Evolutionary conservation across 306 rosid genomes (phyloP).

Genomic region (Geum urbanum): DNA sequence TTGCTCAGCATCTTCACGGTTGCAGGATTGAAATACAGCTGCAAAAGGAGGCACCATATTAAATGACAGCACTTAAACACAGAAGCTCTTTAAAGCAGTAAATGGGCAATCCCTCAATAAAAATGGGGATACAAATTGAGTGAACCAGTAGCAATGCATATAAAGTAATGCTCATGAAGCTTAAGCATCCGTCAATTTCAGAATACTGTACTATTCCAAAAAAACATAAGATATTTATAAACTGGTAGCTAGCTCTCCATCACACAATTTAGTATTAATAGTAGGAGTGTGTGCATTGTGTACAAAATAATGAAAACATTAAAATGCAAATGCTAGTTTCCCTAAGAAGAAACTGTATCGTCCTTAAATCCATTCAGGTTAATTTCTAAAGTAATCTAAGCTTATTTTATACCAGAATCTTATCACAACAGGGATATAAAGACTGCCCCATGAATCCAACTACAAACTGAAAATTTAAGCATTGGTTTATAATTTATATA

Average conservation of each 20-base stretch:
- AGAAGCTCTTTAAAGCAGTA: slow-evolving; percentile 1
- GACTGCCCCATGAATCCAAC: not conserved
- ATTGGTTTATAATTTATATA: not conserved
- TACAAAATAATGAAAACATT: not conserved
- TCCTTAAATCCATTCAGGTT: not conserved
- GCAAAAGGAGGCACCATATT: slow-evolving; percentile 33
- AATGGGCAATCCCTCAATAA: not conserved
- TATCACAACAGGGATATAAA: not conserved
- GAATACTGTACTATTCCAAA: not conserved
- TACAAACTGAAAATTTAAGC: not conserved
- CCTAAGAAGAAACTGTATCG: not conserved
- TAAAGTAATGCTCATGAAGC: slow-evolving; percentile 5
- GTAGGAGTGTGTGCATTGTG: too few species aligned
- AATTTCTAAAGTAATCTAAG: not conserved
- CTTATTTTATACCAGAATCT: not conserved
- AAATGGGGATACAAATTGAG: slow-evolving; percentile 8
- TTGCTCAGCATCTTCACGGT: slow-evolving; percentile 99
- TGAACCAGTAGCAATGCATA: slow-evolving; percentile 9
- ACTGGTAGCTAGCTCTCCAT: not conserved
- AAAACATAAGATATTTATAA: not conserved
- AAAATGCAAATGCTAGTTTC: not conserved
- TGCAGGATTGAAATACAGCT: slow-evolving; percentile 97
- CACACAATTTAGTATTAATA: too few species aligned
- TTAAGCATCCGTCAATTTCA: not conserved
- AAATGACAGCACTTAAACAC: not conserved